Conservation (phyloP, 306 rosid genomes). For the Aeschynomene evenia region DNA sequence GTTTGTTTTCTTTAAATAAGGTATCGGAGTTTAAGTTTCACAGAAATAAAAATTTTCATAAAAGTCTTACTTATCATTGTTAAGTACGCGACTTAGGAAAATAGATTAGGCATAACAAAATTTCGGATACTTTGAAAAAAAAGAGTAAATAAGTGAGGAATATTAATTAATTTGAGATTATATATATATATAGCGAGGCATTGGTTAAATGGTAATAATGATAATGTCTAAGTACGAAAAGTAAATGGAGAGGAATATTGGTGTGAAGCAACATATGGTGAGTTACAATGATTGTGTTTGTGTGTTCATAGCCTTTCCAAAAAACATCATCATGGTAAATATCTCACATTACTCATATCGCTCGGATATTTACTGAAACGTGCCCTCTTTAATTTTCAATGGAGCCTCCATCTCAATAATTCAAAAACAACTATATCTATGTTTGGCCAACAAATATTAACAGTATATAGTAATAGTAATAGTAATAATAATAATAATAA, state of each 20-base stretch:
- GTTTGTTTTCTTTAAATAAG: no score
- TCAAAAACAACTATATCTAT: no score
- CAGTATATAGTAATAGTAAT: no score
- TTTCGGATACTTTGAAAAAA: no score
- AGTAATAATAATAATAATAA: neutral
- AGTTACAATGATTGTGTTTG: constrained; percentile 40
- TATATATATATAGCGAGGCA: constrained; percentile 15
- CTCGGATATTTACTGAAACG: constrained; percentile 22
- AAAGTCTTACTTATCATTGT: no score
- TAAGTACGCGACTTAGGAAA: no score
- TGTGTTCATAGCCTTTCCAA: neutral
- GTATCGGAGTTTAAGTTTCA: no score
- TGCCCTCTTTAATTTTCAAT: neutral
- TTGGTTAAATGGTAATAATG: constrained; percentile 29
- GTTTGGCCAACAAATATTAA: no score
- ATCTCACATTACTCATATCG: constrained; percentile 27
- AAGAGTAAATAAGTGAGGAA: neutral
- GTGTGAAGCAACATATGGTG: constrained; percentile 36
- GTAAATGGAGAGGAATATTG: constrained; percentile 29
- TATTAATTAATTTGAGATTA: no score
- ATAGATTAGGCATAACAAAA: no score
- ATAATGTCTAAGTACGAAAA: constrained; percentile 32
- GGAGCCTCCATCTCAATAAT: neutral
- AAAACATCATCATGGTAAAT: constrained; percentile 36
- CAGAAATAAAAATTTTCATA: no score